Conservation (phyloP, 2,329 filamentous ascomycete species). For the Camillea tinctor region DNA sequence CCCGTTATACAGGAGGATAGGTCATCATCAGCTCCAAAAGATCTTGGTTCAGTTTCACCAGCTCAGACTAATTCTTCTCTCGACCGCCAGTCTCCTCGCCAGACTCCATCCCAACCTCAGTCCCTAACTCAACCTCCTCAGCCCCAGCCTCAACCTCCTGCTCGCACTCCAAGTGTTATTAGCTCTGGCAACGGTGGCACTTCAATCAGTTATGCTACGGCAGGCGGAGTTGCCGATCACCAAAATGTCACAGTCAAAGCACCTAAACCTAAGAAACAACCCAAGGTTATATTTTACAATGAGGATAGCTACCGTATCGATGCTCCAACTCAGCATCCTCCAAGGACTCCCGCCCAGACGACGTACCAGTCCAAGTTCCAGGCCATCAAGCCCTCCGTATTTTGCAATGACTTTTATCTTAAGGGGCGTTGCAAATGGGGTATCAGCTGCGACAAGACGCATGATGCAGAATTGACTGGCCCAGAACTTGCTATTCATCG, state of each 20-base stretch:
- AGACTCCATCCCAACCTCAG: constrained; percentile 1
- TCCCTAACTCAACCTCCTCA: constrained; percentile 3
- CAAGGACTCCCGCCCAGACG: constrained; percentile 29
- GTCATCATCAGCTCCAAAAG: constrained; percentile 10
- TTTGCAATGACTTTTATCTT: constrained; percentile 36
- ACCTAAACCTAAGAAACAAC: constrained; percentile 31
- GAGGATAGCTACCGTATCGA: constrained; percentile 32
- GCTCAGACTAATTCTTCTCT: constrained; percentile 8
- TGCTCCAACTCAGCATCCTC: constrained; percentile 31
- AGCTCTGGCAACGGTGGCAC: constrained; percentile 35
- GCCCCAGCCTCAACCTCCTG: constrained; percentile 3
- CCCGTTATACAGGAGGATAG: constrained; percentile 7
- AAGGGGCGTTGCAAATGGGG: constrained; percentile 32
- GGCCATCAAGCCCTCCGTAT: constrained; percentile 30
- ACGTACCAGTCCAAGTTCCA: constrained; percentile 34
- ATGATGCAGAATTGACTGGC: constrained; percentile 30
- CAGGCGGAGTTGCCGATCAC: constrained; percentile 30
- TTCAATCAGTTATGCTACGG: constrained; percentile 36
- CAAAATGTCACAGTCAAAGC: constrained; percentile 35
- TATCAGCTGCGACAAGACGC: constrained; percentile 31
- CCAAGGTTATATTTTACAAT: constrained; percentile 32
- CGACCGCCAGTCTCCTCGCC: constrained; percentile 3
- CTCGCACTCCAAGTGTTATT: constrained; percentile 28
- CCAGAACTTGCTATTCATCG: constrained; percentile 35
- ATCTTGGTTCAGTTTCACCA: constrained; percentile 12